These are phyloP conservation scores for Corinectria fuckeliana DNA, from an alignment of 2,329 filamentous ascomycete genomes.

Conservation along the genomic window DNA sequence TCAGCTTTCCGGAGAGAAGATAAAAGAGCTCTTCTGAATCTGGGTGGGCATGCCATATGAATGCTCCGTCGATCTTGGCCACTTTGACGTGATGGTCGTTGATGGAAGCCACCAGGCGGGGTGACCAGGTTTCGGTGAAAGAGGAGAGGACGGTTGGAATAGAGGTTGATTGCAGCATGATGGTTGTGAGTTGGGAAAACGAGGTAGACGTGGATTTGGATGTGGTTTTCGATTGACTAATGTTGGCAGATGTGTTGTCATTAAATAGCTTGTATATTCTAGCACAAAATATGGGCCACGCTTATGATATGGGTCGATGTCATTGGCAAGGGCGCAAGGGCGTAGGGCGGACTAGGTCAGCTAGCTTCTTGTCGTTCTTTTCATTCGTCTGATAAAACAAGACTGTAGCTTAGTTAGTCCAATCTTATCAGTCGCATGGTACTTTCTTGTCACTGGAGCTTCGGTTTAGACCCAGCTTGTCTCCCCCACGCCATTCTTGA, in stretches of 20 bases:
- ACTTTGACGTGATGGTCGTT: constrained; percentile 50
- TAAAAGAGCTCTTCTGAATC: constrained; percentile 52
- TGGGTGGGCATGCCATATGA: constrained; percentile 50
- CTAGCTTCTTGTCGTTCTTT: not conserved
- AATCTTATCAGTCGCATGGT: too few species aligned
- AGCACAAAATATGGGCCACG: not conserved
- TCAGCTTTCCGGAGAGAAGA: constrained; percentile 44
- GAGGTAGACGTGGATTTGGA: not conserved
- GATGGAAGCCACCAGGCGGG: constrained; percentile 42
- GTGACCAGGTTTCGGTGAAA: constrained; percentile 41
- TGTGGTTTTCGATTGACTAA: not conserved
- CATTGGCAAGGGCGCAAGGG: constrained; percentile 17
- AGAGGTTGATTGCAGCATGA: constrained; percentile 29
- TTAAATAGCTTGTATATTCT: not conserved
- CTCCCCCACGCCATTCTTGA: too few species aligned
- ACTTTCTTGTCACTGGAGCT: too few species aligned
- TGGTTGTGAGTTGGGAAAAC: not conserved
- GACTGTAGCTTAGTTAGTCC: too few species aligned
- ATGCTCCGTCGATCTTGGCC: constrained; percentile 47
- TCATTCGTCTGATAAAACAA: not conserved
- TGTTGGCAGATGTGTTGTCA: not conserved
- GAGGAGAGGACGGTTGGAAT: constrained; percentile 37
- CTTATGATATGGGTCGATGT: not conserved
- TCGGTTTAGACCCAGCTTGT: too few species aligned
- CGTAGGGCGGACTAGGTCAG: not conserved